These are phyloP conservation scores for Polytrichum formosum DNA, from an alignment of 225 moss, liverwort and hornwort genomes.

Conservation along the genomic window DNA sequence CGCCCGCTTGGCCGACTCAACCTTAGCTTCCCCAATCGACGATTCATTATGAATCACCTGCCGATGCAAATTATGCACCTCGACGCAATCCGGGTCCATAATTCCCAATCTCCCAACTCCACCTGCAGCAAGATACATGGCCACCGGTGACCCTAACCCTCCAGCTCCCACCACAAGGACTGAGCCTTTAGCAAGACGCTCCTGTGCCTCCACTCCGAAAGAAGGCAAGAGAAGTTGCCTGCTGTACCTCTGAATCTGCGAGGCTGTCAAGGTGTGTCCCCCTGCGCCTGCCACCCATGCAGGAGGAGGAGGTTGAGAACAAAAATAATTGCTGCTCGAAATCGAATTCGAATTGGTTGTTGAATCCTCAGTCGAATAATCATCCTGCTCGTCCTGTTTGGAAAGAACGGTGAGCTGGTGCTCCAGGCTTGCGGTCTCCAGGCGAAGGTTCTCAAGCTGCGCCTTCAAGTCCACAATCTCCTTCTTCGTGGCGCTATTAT, in stretches of 20 bases:
- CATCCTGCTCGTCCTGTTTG: not conserved
- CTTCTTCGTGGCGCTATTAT: too few relatives aligned
- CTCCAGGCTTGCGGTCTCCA: constrained; percentile 44
- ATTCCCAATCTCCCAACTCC: constrained; percentile 83
- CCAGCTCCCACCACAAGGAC: constrained; percentile 81
- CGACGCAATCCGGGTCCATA: constrained; percentile 79
- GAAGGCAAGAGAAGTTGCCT: constrained; percentile 86
- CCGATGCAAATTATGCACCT: constrained; percentile 90
- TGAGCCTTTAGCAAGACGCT: constrained; percentile 60
- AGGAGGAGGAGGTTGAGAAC: not conserved
- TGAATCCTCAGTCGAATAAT: not conserved
- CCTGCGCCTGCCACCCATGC: constrained; percentile 30
- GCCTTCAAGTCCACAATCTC: constrained; percentile 13
- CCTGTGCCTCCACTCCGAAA: constrained; percentile 80
- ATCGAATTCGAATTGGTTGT: too few relatives aligned
- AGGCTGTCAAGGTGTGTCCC: constrained; percentile 59
- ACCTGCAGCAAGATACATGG: constrained; percentile 76
- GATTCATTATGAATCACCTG: constrained; percentile 85
- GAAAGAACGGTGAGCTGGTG: constrained; percentile 27
- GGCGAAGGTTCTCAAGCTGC: constrained; percentile 39
- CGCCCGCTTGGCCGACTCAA: constrained; percentile 67
- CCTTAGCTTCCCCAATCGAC: constrained; percentile 68
- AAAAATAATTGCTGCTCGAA: not conserved
- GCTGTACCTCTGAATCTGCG: constrained; percentile 78
- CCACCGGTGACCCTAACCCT: constrained; percentile 85